Base-by-base conservation (phyloP, 768 basidiomycete species). In the Steccherinum ochraceum region DNA sequence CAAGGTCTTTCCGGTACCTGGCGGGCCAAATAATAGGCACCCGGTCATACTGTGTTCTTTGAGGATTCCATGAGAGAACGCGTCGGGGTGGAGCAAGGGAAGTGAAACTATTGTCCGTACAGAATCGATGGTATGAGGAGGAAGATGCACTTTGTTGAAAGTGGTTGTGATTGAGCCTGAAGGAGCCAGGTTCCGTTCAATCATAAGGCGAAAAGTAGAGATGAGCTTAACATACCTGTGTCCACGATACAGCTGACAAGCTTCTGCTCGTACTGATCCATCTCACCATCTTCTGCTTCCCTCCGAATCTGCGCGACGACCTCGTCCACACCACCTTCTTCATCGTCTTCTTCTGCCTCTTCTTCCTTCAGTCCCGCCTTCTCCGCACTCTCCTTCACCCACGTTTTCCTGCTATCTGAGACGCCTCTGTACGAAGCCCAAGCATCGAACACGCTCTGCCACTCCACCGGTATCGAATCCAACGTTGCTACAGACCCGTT, bases 21-120 rank as follows among this genome's bases (percentile, higher is more conserved):
- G 93, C 48, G 93, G 93, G 3, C 93, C 93, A 64, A 95, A 95
- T 19, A 97, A 70, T 46, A 97, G 77, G 57, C 89, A 93, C 2
- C 94, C 93, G 1, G 83, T 86, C 79, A 95, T 94, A 4, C 86
- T 78, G 62, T 97, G 92, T 56, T 93, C 85, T 67, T 89, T 94
- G 41, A 97, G 71, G 49, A 97, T 87, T 30, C 93, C 93, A 61
- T 81, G 80, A 58, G 84, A 79, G 70, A 97, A 97, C 0, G 93
- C 93, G 26, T 79, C 72, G 5, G 93, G 93, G 61, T 92, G 81
- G 21, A 97, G 73, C 40, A 97, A 69, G 0, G 94, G 93, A 20
- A 97, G 68, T 1, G 92, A 93, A 10, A 96, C 91, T 49, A 95
- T 81, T 0, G 91, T 93, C 57, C 94, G 81, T 40, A 97, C 84